Evolutionary conservation across 2,329 filamentous ascomycete species (phyloP).

Genomic region (Aspergillus sp.): DNA sequence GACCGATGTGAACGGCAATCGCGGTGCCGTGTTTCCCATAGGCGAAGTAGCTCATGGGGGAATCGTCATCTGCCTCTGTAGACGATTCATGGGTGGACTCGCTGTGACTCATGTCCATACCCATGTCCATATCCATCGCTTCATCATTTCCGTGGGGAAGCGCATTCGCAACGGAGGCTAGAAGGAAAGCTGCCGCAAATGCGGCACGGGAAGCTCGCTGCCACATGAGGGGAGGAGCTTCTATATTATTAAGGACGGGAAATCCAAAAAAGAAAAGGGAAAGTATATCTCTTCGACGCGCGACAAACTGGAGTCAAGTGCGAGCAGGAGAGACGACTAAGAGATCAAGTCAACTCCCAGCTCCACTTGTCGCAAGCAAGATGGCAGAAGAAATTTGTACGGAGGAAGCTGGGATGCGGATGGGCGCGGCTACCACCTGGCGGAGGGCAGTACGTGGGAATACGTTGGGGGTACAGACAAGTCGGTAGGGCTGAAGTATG

Average conservation of each 20-base stretch:
- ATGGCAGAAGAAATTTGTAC: neutral
- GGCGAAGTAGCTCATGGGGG: constrained; percentile 48
- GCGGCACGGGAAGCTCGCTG: constrained; percentile 28
- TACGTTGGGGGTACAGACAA: neutral
- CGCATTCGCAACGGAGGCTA: constrained; percentile 34
- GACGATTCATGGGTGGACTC: constrained; percentile 20
- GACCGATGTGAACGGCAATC: constrained; percentile 69
- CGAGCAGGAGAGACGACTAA: neutral
- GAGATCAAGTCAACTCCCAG: neutral
- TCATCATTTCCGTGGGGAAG: constrained; percentile 39
- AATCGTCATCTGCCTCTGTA: constrained; percentile 24
- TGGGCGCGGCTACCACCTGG: neutral
- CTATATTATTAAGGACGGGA: neutral
- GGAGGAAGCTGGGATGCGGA: neutral
- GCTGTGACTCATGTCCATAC: constrained; percentile 26
- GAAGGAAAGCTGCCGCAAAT: constrained; percentile 31
- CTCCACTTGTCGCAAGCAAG: neutral
- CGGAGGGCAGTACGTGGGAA: neutral
- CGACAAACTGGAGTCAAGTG: neutral
- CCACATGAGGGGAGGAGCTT: constrained; percentile 25
- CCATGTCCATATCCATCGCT: constrained; percentile 35
- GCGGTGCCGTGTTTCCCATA: constrained; percentile 42
- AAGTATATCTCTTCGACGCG: constrained; percentile 4
- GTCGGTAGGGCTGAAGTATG: constrained; percentile 22
- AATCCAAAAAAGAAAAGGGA: neutral